Conservation (phyloP, 768 basidiomycete genomes). For the Cystoderma amianthinum region DNA sequence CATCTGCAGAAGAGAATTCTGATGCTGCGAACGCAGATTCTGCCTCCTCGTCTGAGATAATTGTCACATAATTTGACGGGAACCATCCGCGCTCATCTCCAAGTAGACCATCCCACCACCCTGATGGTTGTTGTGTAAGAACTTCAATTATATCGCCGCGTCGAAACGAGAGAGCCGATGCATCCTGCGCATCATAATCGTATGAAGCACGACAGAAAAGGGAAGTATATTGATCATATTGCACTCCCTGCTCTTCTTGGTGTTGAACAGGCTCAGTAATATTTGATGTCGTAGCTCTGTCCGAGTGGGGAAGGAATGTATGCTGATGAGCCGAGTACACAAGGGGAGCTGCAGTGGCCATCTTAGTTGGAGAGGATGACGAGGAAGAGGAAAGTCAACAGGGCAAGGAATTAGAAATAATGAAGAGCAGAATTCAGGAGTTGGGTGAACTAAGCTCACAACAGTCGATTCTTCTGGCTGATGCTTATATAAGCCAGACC, state of each 20-base stretch:
- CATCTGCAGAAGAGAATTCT: slow-evolving; percentile 33
- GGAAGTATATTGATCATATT: slow-evolving; percentile 59
- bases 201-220: slow-evolving; percentile 91
- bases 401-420: background rate
- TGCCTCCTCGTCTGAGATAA: slow-evolving; percentile 76
- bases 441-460: background rate
- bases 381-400: slow-evolving; percentile 5
- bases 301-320: slow-evolving; percentile 12
- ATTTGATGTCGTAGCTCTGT: slow-evolving; percentile 10
- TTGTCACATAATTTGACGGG: slow-evolving; percentile 88
- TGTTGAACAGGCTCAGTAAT: slow-evolving; percentile 9
- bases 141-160: slow-evolving; percentile 92
- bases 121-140: slow-evolving; percentile 81
- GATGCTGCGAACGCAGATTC: slow-evolving; percentile 54
- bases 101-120: slow-evolving; percentile 98
- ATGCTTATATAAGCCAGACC: too few relatives aligned
- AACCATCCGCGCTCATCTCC: slow-evolving; percentile 93
- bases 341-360: slow-evolving; percentile 24
- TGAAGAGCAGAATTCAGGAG: background rate
- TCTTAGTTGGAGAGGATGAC: slow-evolving; percentile 6
- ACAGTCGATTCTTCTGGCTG: background rate
- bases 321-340: slow-evolving; percentile 24
- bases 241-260: slow-evolving; percentile 23
- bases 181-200: slow-evolving; percentile 83
- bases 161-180: slow-evolving; percentile 82